Evolutionary conservation across 768 basidiomycete genomes (phyloP), one percentile per base, ranked within the genome.

Genomic region (Daedaleopsis nitida): DNA sequence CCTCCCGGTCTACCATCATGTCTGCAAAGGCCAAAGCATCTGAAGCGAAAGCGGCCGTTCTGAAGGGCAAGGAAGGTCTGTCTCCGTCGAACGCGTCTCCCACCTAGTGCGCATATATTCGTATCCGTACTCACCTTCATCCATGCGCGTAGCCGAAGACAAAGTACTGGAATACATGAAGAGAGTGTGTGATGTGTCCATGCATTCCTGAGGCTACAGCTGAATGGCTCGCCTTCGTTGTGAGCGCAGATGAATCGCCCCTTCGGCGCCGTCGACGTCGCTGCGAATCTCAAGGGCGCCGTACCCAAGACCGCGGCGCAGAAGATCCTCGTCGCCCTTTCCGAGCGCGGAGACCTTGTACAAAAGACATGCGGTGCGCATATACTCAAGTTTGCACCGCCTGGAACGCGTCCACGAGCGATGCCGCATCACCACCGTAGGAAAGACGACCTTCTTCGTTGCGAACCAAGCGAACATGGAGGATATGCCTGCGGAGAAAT

Each of bases 231-330:
- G 44, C 11, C 38, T 19, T 57, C 43, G 44, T 42, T 58, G 58
- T 54, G 17, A 50, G 39, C 48, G 38, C 68, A 94, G 92, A 92
- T 94, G 85, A 96, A 96, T 74, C 83, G 94, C n/a, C 94, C 94
- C 7, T 96, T 88, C 69, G 94, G 94, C 9, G 93, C 92, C 62
- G 94, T 95, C 38, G 94, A 97, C 71, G 87, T 96, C 6, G 83
- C 91, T 16, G 92, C 94, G 11, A 97, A 97, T 74, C 77, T 97
- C 34, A 96, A 96, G 74, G 92, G 92, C 53, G 88, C 88, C 11
- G 87, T 96, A 5, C 86, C 92, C 8, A 97, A 97, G 71, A 76
- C 92, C 1, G 80, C 87, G 2, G 87, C 88, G 0, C 92, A 94
- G 70, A 97, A 96, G 76, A 89, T 96, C 49, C 80, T 96, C 14